Base-by-base conservation (phyloP, 1,139 yeast genomes). In the Candida sanyaensis region DNA sequence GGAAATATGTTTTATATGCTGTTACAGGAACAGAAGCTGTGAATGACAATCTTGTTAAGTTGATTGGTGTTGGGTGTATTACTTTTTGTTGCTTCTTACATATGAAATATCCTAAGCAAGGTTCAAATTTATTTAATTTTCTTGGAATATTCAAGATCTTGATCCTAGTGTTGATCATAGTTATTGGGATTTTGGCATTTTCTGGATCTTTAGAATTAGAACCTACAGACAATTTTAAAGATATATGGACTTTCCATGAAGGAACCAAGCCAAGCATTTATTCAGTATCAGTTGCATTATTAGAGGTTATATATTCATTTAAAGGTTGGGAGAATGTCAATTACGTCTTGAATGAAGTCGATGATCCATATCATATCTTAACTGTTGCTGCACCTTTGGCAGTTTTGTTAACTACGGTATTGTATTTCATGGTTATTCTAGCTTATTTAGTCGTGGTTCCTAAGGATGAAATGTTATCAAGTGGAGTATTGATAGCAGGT, bases 371-470 rank as follows among this genome's bases (percentile, higher is more conserved):
- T 47, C 77, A 80, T 51, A 85, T 88, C 13, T 73, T 88, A 51
- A 84, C 80, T 43, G 69, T 83, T 41, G 88, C 92, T 0, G 93
- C 92, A 11, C 95, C 95, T 8, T 60, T 77, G 24, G 88, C 93
- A 1, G 79, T 88, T 41, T 58, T 81, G 6, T 62, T 77, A 27
- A 80, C 88, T 13, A 78, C 89, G 2, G 63, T 81, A 29, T 71
- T 87, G 39, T 88, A 87, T 65, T 78, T 87, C 59, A 71, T 87
- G 53, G 90, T 85, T 42, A 82, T 87, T 57, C 69, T 86, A 52
- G 82, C 93, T 1, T 88, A 88, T 61, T 80, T 86, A 55, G 85
- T 90, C 4, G 92, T 86, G 37, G 88, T 88, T 9, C 92, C 95
- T 39, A 77, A 78, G 56, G 80, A 80, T 3, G 80, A 75, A 50